phyloP scores from a whole-genome alignment of 176 grass and related monocot species.

The Avena eriantha region DNA sequence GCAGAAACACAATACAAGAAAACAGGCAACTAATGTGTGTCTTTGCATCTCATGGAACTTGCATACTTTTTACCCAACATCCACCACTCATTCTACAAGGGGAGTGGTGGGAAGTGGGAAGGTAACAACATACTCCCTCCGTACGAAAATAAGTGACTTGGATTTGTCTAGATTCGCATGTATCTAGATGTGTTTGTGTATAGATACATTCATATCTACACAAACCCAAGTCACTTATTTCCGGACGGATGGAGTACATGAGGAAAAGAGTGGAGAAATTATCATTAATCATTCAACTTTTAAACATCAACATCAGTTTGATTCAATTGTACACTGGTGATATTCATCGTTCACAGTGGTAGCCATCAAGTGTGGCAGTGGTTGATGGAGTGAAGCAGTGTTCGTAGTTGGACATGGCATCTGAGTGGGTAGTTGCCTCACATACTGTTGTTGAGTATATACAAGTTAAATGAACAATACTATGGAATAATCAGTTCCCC shows the following conservation, averaged over 20 bases:
- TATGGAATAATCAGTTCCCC: not conserved
- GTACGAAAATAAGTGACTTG: no score
- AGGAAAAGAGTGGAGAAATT: not conserved
- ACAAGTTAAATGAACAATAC: not conserved
- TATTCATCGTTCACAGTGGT: not conserved
- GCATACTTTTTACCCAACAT: conserved; percentile 3
- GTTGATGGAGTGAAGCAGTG: not conserved
- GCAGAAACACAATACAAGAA: not conserved
- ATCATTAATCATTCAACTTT: conserved; percentile 12
- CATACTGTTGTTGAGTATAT: not conserved
- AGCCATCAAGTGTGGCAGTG: conserved; percentile 12
- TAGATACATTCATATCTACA: no score
- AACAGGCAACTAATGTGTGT: not conserved
- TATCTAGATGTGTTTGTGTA: no score
- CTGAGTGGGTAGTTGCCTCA: not conserved
- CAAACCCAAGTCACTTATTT: no score
- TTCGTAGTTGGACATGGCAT: conserved; percentile 19
- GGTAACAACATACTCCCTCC: not conserved
- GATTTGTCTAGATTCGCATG: no score
- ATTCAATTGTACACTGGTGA: not conserved
- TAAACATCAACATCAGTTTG: not conserved
- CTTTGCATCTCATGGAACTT: not conserved
- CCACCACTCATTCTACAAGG: not conserved
- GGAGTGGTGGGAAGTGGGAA: conserved; percentile 3
- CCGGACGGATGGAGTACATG: no score